A percentile compares a stretch with the other conserved stretches of the same genome.
Conservation (phyloP, 129 eudicot genomes). For the Lactuca saligna region DNA sequence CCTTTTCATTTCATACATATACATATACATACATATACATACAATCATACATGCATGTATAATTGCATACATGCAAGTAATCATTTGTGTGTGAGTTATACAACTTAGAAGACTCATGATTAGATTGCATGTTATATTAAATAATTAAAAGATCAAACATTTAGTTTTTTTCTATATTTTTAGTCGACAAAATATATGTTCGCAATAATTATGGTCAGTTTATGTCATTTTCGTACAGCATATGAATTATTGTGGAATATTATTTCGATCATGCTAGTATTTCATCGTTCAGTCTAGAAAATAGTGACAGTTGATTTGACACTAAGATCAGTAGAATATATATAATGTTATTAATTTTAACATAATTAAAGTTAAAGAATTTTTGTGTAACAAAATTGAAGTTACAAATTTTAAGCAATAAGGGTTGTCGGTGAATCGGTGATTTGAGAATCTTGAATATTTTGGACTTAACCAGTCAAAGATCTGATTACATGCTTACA, state of each 20-base stretch:
- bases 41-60: background rate
- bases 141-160: background rate
- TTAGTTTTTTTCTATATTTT: background rate
- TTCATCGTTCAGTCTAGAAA: background rate
- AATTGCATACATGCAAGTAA: background rate
- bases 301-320: background rate
- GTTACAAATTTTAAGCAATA: background rate
- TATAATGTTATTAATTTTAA: too few relatives aligned
- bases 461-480: background rate
- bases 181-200: background rate
- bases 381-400: background rate
- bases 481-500: background rate
- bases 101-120: background rate
- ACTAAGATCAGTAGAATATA: background rate
- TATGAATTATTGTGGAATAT: conserved; percentile 16
- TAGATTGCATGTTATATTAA: background rate
- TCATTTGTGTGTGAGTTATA: background rate
- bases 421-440: conserved; percentile 2
- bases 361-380: background rate
- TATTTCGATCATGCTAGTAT: conserved; percentile 3
- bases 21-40: background rate
- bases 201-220: background rate
- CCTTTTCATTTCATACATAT: background rate
- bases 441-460: background rate
- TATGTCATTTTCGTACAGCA: conserved; percentile 8